Conservation (phyloP, 768 basidiomycete species). For the Pilatotrama ljubarskyi region DNA sequence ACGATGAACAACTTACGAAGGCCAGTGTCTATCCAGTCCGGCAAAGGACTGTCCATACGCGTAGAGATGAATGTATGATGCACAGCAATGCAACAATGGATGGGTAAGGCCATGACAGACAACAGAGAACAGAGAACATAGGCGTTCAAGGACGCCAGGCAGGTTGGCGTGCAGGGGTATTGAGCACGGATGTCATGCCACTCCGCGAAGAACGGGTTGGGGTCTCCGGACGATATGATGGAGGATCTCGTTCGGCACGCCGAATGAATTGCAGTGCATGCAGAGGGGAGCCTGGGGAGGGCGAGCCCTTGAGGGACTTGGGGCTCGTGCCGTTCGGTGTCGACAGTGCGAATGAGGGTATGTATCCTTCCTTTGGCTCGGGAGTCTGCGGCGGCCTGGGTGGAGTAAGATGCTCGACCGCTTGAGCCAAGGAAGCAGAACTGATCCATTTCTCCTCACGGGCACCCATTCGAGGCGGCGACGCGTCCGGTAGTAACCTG, state of each 20-base stretch:
- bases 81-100: constrained; percentile 12
- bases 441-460: constrained; percentile 85
- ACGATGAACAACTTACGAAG: constrained; percentile 4
- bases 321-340: constrained; percentile 49
- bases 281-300: constrained; percentile 65
- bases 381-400: constrained; percentile 60
- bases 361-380: constrained; percentile 54
- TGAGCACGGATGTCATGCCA: constrained; percentile 38
- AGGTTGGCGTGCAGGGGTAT: constrained; percentile 51
- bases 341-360: constrained; percentile 69
- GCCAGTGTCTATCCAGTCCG: constrained; percentile 10
- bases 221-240: constrained; percentile 54
- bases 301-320: constrained; percentile 50
- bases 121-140: not conserved
- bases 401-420: constrained; percentile 41
- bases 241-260: constrained; percentile 64
- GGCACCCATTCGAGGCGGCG: constrained; percentile 38
- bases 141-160: constrained; percentile 61
- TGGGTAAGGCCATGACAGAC: not conserved
- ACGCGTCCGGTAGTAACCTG: constrained; percentile 70
- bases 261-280: constrained; percentile 78
- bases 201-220: constrained; percentile 62
- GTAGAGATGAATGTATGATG: constrained; percentile 2
- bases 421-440: constrained; percentile 67
- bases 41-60: constrained; percentile 7